Conservation (phyloP, 2,329 filamentous ascomycete genomes). For the Aspergillus quadrilineatus region DNA sequence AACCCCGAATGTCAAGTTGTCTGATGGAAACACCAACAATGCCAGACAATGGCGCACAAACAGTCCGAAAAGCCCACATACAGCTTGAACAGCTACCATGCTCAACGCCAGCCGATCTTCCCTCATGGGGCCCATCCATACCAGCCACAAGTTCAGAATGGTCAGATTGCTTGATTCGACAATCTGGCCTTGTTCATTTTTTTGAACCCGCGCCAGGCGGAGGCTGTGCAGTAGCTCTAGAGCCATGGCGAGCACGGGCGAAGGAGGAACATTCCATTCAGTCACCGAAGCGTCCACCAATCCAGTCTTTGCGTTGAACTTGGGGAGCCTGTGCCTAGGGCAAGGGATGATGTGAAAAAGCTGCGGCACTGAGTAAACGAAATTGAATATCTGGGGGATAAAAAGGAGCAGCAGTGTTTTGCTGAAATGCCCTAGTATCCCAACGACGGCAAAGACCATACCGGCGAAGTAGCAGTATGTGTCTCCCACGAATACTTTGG, state of each 20-base stretch:
- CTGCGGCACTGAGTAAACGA: conserved; percentile 88
- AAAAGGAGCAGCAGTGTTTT: conserved; percentile 92
- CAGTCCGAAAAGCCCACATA: conserved; percentile 75
- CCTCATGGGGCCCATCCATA: conserved; percentile 87
- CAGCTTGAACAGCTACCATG: conserved; percentile 73
- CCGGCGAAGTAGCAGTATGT: conserved; percentile 99
- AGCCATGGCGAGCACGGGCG: conserved; percentile 58
- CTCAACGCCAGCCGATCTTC: conserved; percentile 81
- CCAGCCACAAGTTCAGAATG: conserved; percentile 90
- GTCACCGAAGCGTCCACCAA: conserved; percentile 84
- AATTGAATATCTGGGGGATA: conserved; percentile 94
- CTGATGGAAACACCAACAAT: conserved; percentile 81
- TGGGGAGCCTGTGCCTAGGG: conserved; percentile 85
- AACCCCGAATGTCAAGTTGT: conserved; percentile 58
- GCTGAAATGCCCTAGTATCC: conserved; percentile 95
- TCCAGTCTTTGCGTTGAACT: conserved; percentile 81
- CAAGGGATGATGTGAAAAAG: conserved; percentile 88
- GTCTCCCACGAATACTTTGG: conserved; percentile 92
- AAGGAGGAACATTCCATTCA: conserved; percentile 71
- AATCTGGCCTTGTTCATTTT: conserved; percentile 68
- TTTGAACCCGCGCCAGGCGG: conserved; percentile 65
- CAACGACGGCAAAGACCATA: conserved; percentile 97
- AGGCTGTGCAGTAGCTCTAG: conserved; percentile 69
- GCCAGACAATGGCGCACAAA: conserved; percentile 84
- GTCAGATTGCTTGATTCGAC: conserved; percentile 86